phyloP scores from a whole-genome alignment of 148 eudicot species.

The Beta vulgaris region DNA sequence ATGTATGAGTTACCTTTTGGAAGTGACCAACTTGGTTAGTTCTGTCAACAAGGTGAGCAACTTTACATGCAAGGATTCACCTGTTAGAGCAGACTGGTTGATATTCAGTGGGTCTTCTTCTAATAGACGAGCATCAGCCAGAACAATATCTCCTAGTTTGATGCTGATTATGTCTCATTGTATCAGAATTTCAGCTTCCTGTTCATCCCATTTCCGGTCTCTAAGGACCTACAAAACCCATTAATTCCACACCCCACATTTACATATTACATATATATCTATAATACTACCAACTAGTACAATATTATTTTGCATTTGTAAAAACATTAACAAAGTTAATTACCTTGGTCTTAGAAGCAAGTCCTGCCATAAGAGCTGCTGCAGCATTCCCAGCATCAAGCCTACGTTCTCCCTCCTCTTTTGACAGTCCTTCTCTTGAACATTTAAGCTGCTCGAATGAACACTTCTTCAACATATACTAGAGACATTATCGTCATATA shows the following conservation, averaged over 20 bases:
- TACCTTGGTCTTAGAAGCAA: slow-evolving; percentile 83
- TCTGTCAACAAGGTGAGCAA: slow-evolving; percentile 86
- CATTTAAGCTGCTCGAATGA: slow-evolving; percentile 46
- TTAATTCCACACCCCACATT: neutral
- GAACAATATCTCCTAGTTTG: slow-evolving; percentile 74
- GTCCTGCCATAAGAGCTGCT: slow-evolving; percentile 81
- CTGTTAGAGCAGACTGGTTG: slow-evolving; percentile 85
- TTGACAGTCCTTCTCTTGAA: slow-evolving; percentile 50
- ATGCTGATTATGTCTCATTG: slow-evolving; percentile 76
- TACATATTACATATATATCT: too few species aligned
- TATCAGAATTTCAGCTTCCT: slow-evolving; percentile 63
- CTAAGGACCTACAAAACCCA: slow-evolving; percentile 36
- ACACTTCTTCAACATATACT: slow-evolving; percentile 63
- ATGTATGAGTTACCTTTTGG: slow-evolving; percentile 53
- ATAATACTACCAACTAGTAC: too few species aligned
- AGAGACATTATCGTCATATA: too few species aligned
- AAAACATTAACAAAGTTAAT: neutral
- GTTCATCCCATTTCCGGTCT: slow-evolving; percentile 66
- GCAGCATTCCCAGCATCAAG: slow-evolving; percentile 83
- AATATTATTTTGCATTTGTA: too few species aligned
- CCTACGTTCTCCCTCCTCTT: slow-evolving; percentile 48
- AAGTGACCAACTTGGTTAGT: slow-evolving; percentile 77
- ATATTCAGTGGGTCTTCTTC: slow-evolving; percentile 78
- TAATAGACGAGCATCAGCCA: slow-evolving; percentile 77
- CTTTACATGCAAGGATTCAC: slow-evolving; percentile 85